Evolutionary conservation across 345 rosid genomes (phyloP).

Genomic region (Lumnitzera littorea): DNA sequence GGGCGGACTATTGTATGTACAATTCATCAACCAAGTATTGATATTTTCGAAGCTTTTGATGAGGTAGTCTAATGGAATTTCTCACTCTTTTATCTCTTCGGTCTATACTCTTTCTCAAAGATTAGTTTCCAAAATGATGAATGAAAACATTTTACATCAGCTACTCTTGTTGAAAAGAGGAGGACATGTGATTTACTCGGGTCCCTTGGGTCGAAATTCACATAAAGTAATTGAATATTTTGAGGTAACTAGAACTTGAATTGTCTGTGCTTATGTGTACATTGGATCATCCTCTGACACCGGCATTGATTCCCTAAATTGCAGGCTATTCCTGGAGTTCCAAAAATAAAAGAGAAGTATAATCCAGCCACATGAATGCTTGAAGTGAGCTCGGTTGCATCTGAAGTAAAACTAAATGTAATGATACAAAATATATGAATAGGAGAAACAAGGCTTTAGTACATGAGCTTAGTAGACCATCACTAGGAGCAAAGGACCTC

Average conservation of each 20-base stretch:
- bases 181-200: background rate
- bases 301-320: background rate
- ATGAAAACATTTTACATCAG: background rate
- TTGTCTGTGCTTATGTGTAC: background rate
- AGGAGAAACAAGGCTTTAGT: conserved; percentile 54
- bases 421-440: background rate
- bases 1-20: conserved; percentile 5
- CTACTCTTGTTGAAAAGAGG: conserved; percentile 3
- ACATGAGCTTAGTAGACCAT: conserved; percentile 48
- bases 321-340: conserved; percentile 23
- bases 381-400: conserved; percentile 17
- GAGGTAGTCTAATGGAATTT: conserved; percentile 6
- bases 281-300: background rate
- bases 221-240: conserved; percentile 16
- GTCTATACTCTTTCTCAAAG: background rate
- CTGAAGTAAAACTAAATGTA: conserved; percentile 1
- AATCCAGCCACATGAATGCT: conserved; percentile 23
- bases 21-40: conserved; percentile 14
- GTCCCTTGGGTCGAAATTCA: conserved; percentile 9
- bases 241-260: conserved; percentile 6
- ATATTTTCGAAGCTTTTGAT: conserved; percentile 12
- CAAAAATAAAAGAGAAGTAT: conserved; percentile 7
- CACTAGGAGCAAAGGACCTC: conserved; percentile 39
- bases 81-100: no score
- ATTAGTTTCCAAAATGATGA: background rate